phyloP scores from a whole-genome alignment of 2,329 filamentous ascomycete species.

The Diaporthe citriasiana region DNA sequence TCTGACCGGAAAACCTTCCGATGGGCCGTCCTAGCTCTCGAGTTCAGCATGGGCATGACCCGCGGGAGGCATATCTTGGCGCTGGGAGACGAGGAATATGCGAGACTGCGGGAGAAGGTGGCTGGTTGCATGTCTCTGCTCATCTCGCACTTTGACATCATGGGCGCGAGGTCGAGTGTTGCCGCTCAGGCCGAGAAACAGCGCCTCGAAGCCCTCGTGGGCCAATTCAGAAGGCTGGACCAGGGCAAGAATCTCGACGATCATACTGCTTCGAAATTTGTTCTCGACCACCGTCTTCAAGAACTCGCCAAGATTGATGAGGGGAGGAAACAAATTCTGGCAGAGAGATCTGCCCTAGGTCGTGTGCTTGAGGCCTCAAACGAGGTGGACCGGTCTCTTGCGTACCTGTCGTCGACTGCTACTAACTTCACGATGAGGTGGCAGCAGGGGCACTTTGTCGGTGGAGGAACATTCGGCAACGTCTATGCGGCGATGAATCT shows the following conservation, averaged over 20 bases:
- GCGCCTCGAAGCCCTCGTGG: constrained; percentile 82
- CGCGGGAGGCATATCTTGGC: constrained; percentile 93
- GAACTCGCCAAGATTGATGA: constrained; percentile 84
- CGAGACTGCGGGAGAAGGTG: constrained; percentile 85
- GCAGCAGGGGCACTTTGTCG: constrained; percentile 99
- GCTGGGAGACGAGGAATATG: constrained; percentile 89
- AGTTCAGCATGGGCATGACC: constrained; percentile 98
- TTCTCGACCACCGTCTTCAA: constrained; percentile 81
- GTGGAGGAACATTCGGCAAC: constrained; percentile 95
- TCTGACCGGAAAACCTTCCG: constrained; percentile 96
- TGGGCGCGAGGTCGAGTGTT: constrained; percentile 93
- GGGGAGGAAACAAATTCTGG: constrained; percentile 81
- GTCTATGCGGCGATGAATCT: constrained; percentile 98
- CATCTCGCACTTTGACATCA: constrained; percentile 99
- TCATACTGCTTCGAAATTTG: constrained; percentile 83
- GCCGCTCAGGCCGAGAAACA: constrained; percentile 96
- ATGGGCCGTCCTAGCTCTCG: constrained; percentile 95
- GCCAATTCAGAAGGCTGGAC: constrained; percentile 83
- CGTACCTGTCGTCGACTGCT: constrained; percentile 91
- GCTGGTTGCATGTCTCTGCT: constrained; percentile 97
- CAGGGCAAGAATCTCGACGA: constrained; percentile 82
- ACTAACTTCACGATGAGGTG: constrained; percentile 96
- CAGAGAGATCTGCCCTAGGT: constrained; percentile 88
- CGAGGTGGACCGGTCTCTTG: constrained; percentile 94
- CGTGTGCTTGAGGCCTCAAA: constrained; percentile 94